Conservation (phyloP, 2,329 filamentous ascomycete genomes). For the Ilyonectria robusta region DNA sequence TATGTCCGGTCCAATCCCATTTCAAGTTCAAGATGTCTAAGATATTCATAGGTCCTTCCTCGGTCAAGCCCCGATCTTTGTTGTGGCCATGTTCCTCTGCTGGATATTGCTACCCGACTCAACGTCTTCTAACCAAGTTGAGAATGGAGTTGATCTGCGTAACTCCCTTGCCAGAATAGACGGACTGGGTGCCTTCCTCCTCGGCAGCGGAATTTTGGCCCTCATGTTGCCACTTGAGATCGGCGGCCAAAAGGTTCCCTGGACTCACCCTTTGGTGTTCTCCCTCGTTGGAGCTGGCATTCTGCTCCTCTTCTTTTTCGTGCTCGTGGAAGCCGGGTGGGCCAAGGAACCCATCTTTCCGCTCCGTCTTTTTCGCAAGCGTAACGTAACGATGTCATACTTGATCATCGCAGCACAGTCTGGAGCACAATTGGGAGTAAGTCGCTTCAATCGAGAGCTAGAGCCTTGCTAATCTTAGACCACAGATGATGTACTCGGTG, state of each 20-base stretch:
- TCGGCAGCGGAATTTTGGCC: slow-evolving; percentile 68
- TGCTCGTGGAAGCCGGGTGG: slow-evolving; percentile 60
- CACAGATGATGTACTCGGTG: slow-evolving; percentile 70
- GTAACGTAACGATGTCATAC: slow-evolving; percentile 68
- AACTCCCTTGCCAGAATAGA: slow-evolving; percentile 59
- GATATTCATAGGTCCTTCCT: slow-evolving; percentile 64
- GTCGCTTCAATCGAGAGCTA: neutral
- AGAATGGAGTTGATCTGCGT: slow-evolving; percentile 23
- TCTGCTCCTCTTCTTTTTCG: slow-evolving; percentile 57
- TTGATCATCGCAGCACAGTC: slow-evolving; percentile 70
- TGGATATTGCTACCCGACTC: slow-evolving; percentile 62
- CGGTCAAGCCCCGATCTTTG: slow-evolving; percentile 70
- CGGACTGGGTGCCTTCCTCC: slow-evolving; percentile 65
- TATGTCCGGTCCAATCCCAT: neutral
- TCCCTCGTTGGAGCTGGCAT: slow-evolving; percentile 56
- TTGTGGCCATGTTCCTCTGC: slow-evolving; percentile 65
- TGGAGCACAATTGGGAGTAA: slow-evolving; percentile 57
- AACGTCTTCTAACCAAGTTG: slow-evolving; percentile 21
- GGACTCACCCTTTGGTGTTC: slow-evolving; percentile 61
- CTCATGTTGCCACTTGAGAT: slow-evolving; percentile 67
- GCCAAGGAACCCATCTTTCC: slow-evolving; percentile 72
- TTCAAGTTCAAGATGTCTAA: neutral
- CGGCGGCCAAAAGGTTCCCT: slow-evolving; percentile 66
- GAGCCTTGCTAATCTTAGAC: neutral
- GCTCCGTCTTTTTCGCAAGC: slow-evolving; percentile 65